Percentiles rank a stretch among this genome's conserved stretches.
Evolutionary conservation across 192 early-diverging fungal species (phyloP).

Genomic region (Linderina pennispora): DNA sequence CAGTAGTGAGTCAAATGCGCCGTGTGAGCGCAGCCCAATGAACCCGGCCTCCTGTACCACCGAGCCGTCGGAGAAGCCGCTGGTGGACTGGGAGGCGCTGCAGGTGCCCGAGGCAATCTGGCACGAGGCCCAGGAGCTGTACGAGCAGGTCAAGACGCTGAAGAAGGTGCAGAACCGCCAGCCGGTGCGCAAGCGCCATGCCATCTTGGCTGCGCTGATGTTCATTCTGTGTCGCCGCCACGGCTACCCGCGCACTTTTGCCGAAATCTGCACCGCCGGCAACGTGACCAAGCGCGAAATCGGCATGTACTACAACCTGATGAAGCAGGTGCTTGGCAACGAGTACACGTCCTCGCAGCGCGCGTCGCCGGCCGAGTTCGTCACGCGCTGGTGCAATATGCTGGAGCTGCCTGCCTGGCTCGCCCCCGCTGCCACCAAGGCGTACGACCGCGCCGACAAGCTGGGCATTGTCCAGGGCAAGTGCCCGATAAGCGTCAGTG

Average conservation of each 20-base stretch:
- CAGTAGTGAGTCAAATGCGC: background rate
- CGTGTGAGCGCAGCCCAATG: no score
- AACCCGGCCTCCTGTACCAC: no score
- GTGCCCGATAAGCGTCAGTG: constrained; percentile 57
- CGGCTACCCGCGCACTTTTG: constrained; percentile 55
- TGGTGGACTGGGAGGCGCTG: constrained; percentile 33
- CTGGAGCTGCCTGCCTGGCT: constrained; percentile 50
- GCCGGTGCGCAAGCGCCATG: constrained; percentile 55
- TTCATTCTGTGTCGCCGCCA: constrained; percentile 55
- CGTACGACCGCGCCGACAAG: constrained; percentile 52
- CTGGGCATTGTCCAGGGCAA: constrained; percentile 58
- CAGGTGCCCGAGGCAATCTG: constrained; percentile 32
- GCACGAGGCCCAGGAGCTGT: constrained; percentile 32
- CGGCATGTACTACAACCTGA: constrained; percentile 56
- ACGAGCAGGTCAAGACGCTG: constrained; percentile 51
- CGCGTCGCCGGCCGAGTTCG: constrained; percentile 37
- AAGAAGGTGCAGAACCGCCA: constrained; percentile 63
- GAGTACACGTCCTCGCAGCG: constrained; percentile 43
- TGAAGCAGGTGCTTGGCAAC: constrained; percentile 49
- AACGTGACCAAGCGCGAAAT: constrained; percentile 58
- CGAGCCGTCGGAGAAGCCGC: constrained; percentile 12
- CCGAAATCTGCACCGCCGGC: constrained; percentile 56
- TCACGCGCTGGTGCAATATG: constrained; percentile 54
- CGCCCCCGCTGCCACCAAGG: constrained; percentile 43
- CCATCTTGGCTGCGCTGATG: constrained; percentile 56